Percentiles rank a stretch among this genome's conserved stretches.
Evolutionary conservation across 768 basidiomycete genomes (phyloP).

Genomic region (Rhizopogon salebrosus): DNA sequence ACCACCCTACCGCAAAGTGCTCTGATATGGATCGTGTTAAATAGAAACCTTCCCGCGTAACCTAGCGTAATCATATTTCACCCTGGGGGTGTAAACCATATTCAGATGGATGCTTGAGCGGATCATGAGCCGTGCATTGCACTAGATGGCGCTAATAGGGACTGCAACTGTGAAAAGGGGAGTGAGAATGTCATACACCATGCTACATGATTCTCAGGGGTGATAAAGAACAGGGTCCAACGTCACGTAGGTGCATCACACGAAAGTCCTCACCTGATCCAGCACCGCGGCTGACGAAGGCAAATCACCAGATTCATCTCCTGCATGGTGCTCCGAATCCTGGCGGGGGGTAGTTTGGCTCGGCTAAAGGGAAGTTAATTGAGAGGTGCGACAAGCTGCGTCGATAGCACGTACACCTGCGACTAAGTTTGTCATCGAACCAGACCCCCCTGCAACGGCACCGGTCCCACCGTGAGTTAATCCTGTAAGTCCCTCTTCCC

Average conservation of each 20-base stretch:
- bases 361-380: slow-evolving; percentile 11
- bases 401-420: slow-evolving; percentile 19
- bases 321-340: slow-evolving; percentile 18
- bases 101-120: neutral
- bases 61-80: neutral
- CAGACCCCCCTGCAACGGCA: neutral
- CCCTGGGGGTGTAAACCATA: neutral
- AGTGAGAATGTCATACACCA: slow-evolving; percentile 7
- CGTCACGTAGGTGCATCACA: neutral
- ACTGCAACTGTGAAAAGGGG: neutral
- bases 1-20: neutral
- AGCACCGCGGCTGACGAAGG: slow-evolving; percentile 17
- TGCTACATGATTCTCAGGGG: slow-evolving; percentile 13
- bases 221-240: neutral
- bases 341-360: slow-evolving; percentile 20
- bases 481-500: slow-evolving; percentile 53
- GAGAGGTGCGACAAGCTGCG: neutral
- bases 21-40: neutral
- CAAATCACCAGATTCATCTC: slow-evolving; percentile 11
- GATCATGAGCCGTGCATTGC: slow-evolving; percentile 5
- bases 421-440: slow-evolving; percentile 10
- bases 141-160: slow-evolving; percentile 3
- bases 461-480: slow-evolving; percentile 12
- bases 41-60: neutral
- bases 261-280: slow-evolving; percentile 16